Evolutionary conservation across 257 asterid genomes (phyloP).

Genomic region (Solanum rostratum): DNA sequence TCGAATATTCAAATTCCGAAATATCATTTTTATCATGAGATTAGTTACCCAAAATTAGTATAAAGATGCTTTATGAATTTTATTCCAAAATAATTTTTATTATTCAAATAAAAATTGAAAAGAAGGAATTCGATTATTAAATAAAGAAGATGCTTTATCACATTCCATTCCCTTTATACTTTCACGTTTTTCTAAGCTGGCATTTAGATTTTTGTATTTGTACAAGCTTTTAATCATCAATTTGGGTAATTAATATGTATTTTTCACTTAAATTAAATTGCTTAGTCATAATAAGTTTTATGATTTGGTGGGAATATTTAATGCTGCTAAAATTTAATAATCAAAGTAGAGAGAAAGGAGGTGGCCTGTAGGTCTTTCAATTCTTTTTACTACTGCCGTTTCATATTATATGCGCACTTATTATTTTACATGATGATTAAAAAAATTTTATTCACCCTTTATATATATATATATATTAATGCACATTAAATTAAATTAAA

Average conservation of each 20-base stretch:
- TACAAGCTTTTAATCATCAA: neutral
- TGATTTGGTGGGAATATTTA: neutral
- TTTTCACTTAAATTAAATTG: neutral
- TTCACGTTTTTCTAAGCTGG: neutral
- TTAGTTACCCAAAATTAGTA: too few species aligned
- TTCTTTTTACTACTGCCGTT: too few species aligned
- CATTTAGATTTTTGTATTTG: neutral
- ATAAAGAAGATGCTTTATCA: neutral
- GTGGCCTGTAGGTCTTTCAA: too few species aligned
- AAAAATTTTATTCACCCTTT: too few species aligned
- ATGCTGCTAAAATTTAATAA: neutral
- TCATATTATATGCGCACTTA: too few species aligned
- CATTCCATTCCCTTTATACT: neutral
- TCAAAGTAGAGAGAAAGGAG: neutral
- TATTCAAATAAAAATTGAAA: neutral
- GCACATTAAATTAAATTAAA: too few species aligned
- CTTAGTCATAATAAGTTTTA: neutral
- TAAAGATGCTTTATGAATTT: too few species aligned
- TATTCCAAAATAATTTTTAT: too few species aligned
- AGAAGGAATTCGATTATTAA: neutral
- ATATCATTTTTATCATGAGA: too few species aligned
- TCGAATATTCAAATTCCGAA: too few species aligned
- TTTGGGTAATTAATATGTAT: neutral
- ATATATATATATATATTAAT: too few species aligned
- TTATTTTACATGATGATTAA: too few species aligned